These are phyloP conservation scores for Nemania sp. DNA, from an alignment of 2,329 filamentous ascomycete species.

Conservation along the genomic window DNA sequence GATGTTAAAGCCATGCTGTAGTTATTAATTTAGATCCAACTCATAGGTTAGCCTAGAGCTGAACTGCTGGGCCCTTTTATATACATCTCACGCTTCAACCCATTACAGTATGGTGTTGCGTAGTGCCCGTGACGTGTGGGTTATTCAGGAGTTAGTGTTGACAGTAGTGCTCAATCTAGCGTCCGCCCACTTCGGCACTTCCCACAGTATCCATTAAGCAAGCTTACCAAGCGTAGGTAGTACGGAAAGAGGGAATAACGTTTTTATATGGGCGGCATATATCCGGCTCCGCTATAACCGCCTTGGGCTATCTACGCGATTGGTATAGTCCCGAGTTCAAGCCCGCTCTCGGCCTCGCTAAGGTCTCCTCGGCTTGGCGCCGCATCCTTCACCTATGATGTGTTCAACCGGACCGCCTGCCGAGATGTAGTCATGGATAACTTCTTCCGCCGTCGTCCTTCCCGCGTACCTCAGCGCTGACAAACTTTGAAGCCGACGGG, in stretches of 20 bases:
- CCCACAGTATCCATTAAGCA: neutral
- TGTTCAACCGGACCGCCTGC: slow-evolving; percentile 9
- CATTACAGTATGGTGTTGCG: neutral
- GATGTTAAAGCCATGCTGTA: neutral
- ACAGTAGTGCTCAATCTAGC: no score
- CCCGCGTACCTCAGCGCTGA: neutral
- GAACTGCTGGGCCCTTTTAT: neutral
- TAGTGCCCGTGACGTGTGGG: neutral
- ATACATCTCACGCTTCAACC: neutral
- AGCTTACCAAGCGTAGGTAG: neutral
- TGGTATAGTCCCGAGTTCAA: slow-evolving; percentile 21
- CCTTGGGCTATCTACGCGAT: slow-evolving; percentile 1
- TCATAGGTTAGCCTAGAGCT: neutral
- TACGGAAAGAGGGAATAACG: slow-evolving; percentile 1
- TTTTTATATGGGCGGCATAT: slow-evolving; percentile 15
- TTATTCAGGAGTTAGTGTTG: no score
- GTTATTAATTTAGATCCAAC: no score
- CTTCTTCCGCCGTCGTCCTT: neutral
- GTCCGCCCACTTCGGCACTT: neutral
- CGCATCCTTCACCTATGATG: slow-evolving; percentile 9
- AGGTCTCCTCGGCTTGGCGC: slow-evolving; percentile 22
- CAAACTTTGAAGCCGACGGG: neutral
- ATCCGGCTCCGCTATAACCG: slow-evolving; percentile 16
- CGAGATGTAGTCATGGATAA: slow-evolving; percentile 1
- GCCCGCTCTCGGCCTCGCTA: slow-evolving; percentile 35